phyloP scores from a whole-genome alignment of 2,329 filamentous ascomycete species.

The Cadophora sp. region DNA sequence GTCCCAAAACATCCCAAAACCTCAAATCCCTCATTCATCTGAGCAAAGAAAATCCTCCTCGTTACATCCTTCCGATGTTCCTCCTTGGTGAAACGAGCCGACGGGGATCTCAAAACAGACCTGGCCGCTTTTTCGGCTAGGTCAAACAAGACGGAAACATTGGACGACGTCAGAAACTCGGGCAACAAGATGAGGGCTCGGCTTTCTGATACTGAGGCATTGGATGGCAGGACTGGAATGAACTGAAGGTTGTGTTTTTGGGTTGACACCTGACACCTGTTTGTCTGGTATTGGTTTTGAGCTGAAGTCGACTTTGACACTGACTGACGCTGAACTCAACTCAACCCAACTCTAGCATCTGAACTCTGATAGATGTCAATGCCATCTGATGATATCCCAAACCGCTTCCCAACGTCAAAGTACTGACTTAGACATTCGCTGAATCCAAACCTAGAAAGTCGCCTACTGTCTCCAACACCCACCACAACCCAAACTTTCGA shows the following conservation, averaged over 20 bases:
- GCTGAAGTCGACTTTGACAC: background rate
- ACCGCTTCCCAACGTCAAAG: background rate
- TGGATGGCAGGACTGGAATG: background rate
- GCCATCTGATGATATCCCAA: background rate
- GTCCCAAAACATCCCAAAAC: background rate
- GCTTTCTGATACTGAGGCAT: background rate
- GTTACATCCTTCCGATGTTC: background rate
- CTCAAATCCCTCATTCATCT: background rate
- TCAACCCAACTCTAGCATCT: background rate
- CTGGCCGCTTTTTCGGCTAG: conserved; percentile 4
- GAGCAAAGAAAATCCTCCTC: background rate
- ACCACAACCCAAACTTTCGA: background rate
- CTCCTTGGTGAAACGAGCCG: conserved; percentile 2
- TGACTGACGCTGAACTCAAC: background rate
- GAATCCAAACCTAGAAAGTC: background rate
- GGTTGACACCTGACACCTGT: background rate
- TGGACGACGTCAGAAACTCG: conserved; percentile 12
- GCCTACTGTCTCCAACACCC: background rate
- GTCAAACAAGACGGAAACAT: conserved; percentile 14
- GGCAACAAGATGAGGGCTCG: no score
- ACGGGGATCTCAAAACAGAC: conserved; percentile 10
- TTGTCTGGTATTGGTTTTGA: background rate
- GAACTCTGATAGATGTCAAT: background rate
- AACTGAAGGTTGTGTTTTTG: background rate
- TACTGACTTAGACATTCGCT: background rate